Conservation (phyloP, 2,329 filamentous ascomycete species). For the Mycosphaerella arachidis region DNA sequence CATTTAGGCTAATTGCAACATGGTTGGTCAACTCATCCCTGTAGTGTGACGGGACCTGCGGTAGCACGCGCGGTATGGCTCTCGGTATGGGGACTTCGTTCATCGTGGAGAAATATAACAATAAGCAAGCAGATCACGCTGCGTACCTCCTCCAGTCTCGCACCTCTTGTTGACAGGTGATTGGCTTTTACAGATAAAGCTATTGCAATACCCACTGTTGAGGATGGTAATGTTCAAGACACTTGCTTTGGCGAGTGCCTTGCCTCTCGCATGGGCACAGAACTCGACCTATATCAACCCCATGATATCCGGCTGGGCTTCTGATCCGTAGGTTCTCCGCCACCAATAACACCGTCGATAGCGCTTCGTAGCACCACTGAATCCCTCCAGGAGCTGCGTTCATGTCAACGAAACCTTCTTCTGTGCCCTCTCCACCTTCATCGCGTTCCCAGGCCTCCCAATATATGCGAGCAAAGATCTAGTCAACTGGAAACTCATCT, state of each 20-base stretch:
- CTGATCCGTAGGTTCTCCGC: neutral
- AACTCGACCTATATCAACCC: neutral
- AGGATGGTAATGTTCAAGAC: neutral
- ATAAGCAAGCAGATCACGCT: too few relatives aligned
- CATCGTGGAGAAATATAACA: too few relatives aligned
- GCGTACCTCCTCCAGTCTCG: neutral
- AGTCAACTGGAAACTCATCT: constrained; percentile 38
- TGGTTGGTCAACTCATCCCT: neutral
- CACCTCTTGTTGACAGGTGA: neutral
- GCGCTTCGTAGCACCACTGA: constrained; percentile 24
- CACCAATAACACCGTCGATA: too few relatives aligned
- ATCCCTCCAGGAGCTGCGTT: constrained; percentile 44
- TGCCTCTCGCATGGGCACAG: neutral
- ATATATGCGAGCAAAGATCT: constrained; percentile 44
- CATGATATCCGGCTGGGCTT: neutral
- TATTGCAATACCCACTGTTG: neutral
- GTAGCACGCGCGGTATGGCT: neutral
- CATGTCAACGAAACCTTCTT: constrained; percentile 42
- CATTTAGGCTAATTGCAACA: neutral
- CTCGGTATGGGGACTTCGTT: too few relatives aligned
- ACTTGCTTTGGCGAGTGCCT: neutral
- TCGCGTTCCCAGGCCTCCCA: constrained; percentile 44
- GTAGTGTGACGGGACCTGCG: neutral
- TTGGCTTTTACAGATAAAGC: neutral
- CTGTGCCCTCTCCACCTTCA: constrained; percentile 44